Percentiles rank a stretch among this genome's conserved stretches.
phyloP scores from a whole-genome alignment of 1,284 basidiomycete species.

The Malassezia sp. region DNA sequence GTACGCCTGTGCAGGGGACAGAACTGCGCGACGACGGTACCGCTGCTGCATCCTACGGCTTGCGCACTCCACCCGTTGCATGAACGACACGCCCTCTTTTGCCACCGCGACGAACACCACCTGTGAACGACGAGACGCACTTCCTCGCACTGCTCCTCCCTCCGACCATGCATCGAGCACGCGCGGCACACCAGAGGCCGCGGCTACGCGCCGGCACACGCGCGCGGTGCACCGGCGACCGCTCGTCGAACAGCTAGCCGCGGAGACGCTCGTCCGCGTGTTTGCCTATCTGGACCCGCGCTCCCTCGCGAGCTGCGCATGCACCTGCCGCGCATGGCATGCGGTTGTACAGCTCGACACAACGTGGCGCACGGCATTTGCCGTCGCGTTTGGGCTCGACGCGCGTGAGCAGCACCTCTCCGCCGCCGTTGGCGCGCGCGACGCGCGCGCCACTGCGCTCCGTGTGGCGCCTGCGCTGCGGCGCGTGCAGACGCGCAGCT shows the following conservation, averaged over 20 bases:
- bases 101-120: too few relatives aligned
- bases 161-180: too few relatives aligned
- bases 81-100: too few relatives aligned
- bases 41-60: too few relatives aligned
- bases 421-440: conserved; percentile 47
- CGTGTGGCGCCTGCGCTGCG: conserved; percentile 46
- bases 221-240: too few relatives aligned
- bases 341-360: conserved; percentile 64
- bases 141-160: too few relatives aligned
- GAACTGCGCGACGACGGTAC: too few relatives aligned
- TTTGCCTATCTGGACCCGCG: conserved; percentile 63
- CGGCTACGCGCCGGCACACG: too few relatives aligned
- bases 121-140: too few relatives aligned
- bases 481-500: conserved; percentile 51
- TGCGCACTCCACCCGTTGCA: too few relatives aligned
- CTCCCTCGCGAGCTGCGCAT: conserved; percentile 55
- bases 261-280: conserved; percentile 65
- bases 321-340: conserved; percentile 55
- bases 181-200: too few relatives aligned
- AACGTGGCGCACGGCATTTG: conserved; percentile 71
- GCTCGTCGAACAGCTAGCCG: conserved; percentile 47
- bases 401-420: conserved; percentile 52
- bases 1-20: too few relatives aligned
- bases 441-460: conserved; percentile 6
- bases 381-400: conserved; percentile 59